Percentiles rank a stretch among this genome's conserved stretches.
phyloP scores from a whole-genome alignment of 257 asterid genomes.

The Eustoma russellianum region DNA sequence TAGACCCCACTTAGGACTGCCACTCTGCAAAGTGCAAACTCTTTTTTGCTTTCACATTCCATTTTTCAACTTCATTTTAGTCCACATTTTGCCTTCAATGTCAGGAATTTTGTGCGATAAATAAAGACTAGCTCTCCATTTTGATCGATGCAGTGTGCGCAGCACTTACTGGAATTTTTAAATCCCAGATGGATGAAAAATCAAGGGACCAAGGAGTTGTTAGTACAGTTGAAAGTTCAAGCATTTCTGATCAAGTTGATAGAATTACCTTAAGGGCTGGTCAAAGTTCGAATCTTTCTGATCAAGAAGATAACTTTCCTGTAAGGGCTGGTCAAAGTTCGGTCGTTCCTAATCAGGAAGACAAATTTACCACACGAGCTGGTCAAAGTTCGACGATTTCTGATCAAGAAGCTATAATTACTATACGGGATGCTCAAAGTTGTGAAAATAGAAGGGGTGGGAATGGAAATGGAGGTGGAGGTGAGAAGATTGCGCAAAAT shows the following conservation, averaged over 20 bases:
- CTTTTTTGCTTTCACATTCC: not conserved
- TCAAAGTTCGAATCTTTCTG: conserved; percentile 3
- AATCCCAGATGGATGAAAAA: conserved; percentile 8
- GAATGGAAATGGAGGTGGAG: conserved; percentile 6
- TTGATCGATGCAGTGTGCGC: too few relatives aligned
- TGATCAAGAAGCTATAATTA: conserved; percentile 18
- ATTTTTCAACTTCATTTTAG: too few relatives aligned
- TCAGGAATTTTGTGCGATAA: not conserved
- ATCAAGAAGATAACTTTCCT: conserved; percentile 15
- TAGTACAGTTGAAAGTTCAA: not conserved
- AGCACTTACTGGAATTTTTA: not conserved
- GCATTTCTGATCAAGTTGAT: not conserved
- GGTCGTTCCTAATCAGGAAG: too few relatives aligned
- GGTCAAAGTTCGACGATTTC: conserved; percentile 1
- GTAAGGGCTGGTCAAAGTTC: conserved; percentile 6
- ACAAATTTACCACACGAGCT: not conserved
- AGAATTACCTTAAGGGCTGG: not conserved
- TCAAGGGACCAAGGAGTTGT: conserved; percentile 4
- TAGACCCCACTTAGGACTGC: too few relatives aligned
- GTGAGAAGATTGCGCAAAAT: not conserved
- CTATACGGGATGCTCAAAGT: conserved; percentile 7
- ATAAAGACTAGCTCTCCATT: too few relatives aligned
- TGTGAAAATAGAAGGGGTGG: not conserved
- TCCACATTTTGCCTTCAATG: too few relatives aligned
- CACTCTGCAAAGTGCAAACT: too few relatives aligned